These are phyloP conservation scores for Talaromyces sp. DNA, from an alignment of 2,329 filamentous ascomycete species.

Conservation along the genomic window DNA sequence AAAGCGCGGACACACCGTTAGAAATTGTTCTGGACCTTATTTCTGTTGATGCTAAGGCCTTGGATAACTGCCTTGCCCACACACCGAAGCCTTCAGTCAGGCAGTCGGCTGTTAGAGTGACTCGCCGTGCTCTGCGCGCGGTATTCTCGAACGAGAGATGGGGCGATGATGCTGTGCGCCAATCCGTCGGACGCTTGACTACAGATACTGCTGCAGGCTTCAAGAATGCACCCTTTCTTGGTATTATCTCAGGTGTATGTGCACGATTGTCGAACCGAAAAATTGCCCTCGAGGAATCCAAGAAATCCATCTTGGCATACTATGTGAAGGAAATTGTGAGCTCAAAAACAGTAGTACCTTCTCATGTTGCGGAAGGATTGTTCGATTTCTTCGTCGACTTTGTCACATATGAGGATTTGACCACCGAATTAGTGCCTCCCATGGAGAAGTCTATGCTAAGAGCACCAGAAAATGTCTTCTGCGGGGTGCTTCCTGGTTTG, in stretches of 20 bases:
- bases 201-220: slow-evolving; percentile 66
- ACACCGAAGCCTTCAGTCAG: slow-evolving; percentile 65
- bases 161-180: slow-evolving; percentile 63
- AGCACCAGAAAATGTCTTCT: slow-evolving; percentile 85
- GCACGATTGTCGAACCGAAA: slow-evolving; percentile 69
- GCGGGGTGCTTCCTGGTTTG: slow-evolving; percentile 74
- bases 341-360: slow-evolving; percentile 71
- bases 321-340: slow-evolving; percentile 83
- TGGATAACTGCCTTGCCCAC: slow-evolving; percentile 77
- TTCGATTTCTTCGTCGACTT: slow-evolving; percentile 82
- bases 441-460: slow-evolving; percentile 87
- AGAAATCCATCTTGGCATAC: slow-evolving; percentile 75
- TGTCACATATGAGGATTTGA: slow-evolving; percentile 71
- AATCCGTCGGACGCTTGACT: slow-evolving; percentile 68
- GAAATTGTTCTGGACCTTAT: slow-evolving; percentile 63
- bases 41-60: slow-evolving; percentile 67
- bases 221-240: slow-evolving; percentile 76
- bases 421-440: slow-evolving; percentile 73
- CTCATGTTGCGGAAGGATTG: slow-evolving; percentile 72
- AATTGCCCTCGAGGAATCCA: slow-evolving; percentile 64
- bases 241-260: slow-evolving; percentile 84
- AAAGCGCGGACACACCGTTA: slow-evolving; percentile 67
- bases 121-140: slow-evolving; percentile 76
- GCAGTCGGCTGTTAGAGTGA: slow-evolving; percentile 74
- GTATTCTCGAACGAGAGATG: slow-evolving; percentile 64